Percentiles rank a stretch among this genome's conserved stretches.
Evolutionary conservation across 2,329 filamentous ascomycete genomes (phyloP).

Genomic region (Diaporthe australafricana): DNA sequence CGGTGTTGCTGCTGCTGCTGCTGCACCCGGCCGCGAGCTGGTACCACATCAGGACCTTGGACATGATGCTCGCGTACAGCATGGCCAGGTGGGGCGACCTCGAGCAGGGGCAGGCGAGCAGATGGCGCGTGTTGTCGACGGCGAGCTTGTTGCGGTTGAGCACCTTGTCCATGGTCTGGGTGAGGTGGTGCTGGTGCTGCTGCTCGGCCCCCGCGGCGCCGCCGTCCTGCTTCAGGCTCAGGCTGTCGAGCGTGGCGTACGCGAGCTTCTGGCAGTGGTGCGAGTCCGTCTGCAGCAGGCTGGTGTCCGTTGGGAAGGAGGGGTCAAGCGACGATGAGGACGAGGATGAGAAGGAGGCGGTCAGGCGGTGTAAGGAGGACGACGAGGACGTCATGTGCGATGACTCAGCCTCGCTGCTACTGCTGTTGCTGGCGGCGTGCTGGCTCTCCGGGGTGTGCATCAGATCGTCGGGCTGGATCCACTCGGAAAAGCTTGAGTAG

Average conservation of each 20-base stretch:
- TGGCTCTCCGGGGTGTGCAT: constrained; percentile 34
- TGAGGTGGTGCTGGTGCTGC: no score
- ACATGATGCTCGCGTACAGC: constrained; percentile 37
- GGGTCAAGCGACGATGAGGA: constrained; percentile 28
- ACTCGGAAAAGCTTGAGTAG: constrained; percentile 35
- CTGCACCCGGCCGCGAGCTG: constrained; percentile 36
- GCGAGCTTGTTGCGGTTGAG: constrained; percentile 38
- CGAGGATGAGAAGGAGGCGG: constrained; percentile 5
- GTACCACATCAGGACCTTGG: constrained; percentile 39
- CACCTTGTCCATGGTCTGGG: constrained; percentile 38
- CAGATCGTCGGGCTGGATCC: constrained; percentile 36
- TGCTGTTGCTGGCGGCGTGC: neutral
- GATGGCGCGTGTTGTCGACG: constrained; percentile 36
- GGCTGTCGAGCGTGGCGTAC: constrained; percentile 32
- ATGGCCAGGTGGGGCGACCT: constrained; percentile 35
- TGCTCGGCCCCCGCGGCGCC: constrained; percentile 27
- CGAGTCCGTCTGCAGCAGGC: constrained; percentile 26
- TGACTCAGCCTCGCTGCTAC: constrained; percentile 25
- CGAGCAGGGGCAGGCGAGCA: constrained; percentile 36
- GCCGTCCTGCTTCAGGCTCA: constrained; percentile 31
- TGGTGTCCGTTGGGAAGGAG: constrained; percentile 26
- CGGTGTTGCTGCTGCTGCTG: constrained; percentile 16
- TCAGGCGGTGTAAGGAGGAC: constrained; percentile 4
- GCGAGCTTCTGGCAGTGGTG: constrained; percentile 37
- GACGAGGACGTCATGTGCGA: constrained; percentile 1